Evolutionary conservation across 2,329 filamentous ascomycete species (phyloP).

Genomic region (Lojkania enalia): DNA sequence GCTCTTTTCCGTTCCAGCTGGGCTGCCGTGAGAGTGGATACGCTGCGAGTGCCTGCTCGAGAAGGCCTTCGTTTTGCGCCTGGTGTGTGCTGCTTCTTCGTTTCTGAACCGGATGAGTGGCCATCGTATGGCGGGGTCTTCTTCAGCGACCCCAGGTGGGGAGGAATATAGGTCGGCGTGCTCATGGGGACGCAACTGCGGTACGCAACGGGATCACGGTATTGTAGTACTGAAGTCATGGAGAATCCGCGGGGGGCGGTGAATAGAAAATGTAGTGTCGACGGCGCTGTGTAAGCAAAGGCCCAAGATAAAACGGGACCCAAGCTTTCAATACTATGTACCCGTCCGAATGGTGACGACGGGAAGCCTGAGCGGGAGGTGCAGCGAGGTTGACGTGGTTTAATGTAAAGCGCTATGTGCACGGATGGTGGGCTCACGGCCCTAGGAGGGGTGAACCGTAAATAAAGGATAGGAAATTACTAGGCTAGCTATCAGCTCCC

Average conservation of each 20-base stretch:
- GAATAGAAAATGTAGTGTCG: conserved; percentile 33
- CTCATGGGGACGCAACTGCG: conserved; percentile 44
- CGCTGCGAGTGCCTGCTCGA: conserved; percentile 60
- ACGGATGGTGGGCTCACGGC: conserved; percentile 27
- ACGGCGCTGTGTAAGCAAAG: conserved; percentile 39
- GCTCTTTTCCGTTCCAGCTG: conserved; percentile 63
- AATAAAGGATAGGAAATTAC: conserved; percentile 24
- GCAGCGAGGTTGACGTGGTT: conserved; percentile 26
- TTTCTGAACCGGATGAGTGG: conserved; percentile 45
- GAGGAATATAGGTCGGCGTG: conserved; percentile 37
- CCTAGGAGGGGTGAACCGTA: conserved; percentile 19
- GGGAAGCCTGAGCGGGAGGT: conserved; percentile 24
- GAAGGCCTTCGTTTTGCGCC: conserved; percentile 54
- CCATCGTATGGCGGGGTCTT: conserved; percentile 43
- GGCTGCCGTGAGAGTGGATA: conserved; percentile 59
- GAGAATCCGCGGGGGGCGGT: conserved; percentile 42
- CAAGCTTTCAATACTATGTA: conserved; percentile 29
- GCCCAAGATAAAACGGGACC: conserved; percentile 24
- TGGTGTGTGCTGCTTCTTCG: conserved; percentile 38
- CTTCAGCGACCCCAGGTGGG: conserved; percentile 42
- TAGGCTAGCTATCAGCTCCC: conserved; percentile 18
- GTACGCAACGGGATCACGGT: conserved; percentile 44
- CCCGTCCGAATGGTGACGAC: conserved; percentile 25
- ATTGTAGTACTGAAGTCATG: conserved; percentile 48
- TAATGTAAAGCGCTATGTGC: conserved; percentile 28